A percentile compares a stretch with the other conserved stretches of the same genome.
Conservation (phyloP, 345 rosid genomes). For the Rubroshorea leprosula region DNA sequence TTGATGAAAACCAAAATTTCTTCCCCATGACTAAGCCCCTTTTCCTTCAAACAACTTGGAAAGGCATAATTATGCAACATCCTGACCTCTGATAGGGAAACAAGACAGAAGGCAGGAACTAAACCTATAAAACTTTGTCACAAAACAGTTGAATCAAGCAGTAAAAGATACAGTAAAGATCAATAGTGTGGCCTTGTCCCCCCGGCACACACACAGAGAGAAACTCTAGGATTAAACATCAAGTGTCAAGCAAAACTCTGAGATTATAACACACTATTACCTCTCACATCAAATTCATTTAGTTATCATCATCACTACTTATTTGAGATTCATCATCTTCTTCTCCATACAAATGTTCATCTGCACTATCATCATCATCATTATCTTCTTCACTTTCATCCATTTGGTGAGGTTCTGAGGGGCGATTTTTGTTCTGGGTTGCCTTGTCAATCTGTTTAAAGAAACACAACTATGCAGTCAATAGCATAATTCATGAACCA, state of each 20-base stretch:
- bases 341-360: conserved; percentile 52
- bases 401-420: conserved; percentile 22
- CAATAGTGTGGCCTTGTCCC: too few relatives aligned
- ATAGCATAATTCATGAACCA: not conserved
- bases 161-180: not conserved
- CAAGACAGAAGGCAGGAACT: conserved; percentile 1
- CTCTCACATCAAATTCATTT: conserved; percentile 1
- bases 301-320: conserved; percentile 57
- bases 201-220: too few relatives aligned
- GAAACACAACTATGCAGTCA: conserved; percentile 1
- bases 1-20: not conserved
- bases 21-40: not conserved
- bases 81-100: conserved; percentile 6
- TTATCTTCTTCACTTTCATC: conserved; percentile 55
- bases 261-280: not conserved
- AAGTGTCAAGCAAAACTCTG: not conserved
- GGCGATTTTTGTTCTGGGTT: conserved; percentile 28
- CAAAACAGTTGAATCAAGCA: conserved; percentile 9
- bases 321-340: conserved; percentile 68
- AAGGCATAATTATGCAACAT: not conserved
- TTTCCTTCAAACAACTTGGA: not conserved
- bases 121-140: not conserved
- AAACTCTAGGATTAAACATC: too few relatives aligned
- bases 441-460: conserved; percentile 64
- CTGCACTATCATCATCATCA: conserved; percentile 59